A percentile compares a stretch with the other conserved stretches of the same genome.
These are phyloP conservation scores for Tricholoma matsutake DNA, from an alignment of 768 basidiomycete genomes.

Conservation along the genomic window DNA sequence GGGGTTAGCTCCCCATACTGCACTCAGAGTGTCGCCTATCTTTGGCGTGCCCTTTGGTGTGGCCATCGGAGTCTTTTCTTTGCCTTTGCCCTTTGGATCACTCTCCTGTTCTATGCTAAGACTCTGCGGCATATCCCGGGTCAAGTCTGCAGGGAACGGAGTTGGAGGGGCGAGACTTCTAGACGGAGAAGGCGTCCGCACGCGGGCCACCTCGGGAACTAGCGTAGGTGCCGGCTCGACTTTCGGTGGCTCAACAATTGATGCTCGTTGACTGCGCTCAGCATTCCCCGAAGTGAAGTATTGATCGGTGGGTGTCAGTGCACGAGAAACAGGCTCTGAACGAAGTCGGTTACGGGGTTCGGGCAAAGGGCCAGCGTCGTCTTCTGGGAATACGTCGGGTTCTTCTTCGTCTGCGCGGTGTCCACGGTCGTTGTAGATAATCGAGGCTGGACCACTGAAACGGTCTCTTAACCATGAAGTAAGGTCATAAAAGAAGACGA, in stretches of 20 bases:
- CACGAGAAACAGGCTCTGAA: conserved; percentile 49
- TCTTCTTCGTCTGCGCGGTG: conserved; percentile 75
- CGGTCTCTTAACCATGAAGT: conserved; percentile 1
- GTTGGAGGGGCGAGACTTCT: conserved; percentile 10
- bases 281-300: conserved; percentile 16
- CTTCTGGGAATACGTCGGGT: conserved; percentile 60
- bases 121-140: conserved; percentile 18
- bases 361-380: conserved; percentile 40
- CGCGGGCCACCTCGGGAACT: conserved; percentile 8
- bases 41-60: conserved; percentile 17
- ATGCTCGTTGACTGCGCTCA: conserved; percentile 22
- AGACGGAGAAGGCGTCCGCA: conserved; percentile 11
- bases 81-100: conserved; percentile 25
- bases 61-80: conserved; percentile 10
- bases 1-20: conserved; percentile 44
- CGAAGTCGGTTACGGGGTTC: conserved; percentile 39
- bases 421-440: conserved; percentile 79
- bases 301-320: conserved; percentile 41
- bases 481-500: neutral
- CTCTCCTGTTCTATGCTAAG: conserved; percentile 11
- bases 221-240: conserved; percentile 2
- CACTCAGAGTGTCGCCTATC: conserved; percentile 41
- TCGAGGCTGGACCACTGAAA: conserved; percentile 70
- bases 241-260: conserved; percentile 17
- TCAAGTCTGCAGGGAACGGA: conserved; percentile 10